Conservation (phyloP, 2,329 filamentous ascomycete species). For the Penicillium crustosum region DNA sequence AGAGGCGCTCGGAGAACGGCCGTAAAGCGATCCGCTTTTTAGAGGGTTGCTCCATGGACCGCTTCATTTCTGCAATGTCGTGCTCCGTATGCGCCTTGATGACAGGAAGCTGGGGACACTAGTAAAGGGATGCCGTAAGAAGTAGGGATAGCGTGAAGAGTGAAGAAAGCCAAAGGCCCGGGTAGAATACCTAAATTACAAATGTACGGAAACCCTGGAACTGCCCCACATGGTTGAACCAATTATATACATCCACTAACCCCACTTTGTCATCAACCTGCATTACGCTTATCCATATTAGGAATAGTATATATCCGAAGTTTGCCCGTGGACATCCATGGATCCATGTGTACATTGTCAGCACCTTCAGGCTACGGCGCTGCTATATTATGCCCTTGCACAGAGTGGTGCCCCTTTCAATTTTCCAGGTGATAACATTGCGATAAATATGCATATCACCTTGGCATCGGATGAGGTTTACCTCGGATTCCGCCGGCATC, state of each 20-base stretch:
- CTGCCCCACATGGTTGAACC: neutral
- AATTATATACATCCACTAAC: neutral
- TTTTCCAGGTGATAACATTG: no score
- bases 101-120: neutral
- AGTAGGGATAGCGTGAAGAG: neutral
- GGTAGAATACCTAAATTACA: no score
- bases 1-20: neutral
- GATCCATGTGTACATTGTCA: no score
- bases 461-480: neutral
- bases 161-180: neutral
- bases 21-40: neutral
- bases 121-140: neutral
- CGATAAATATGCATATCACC: neutral
- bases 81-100: neutral
- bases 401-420: neutral
- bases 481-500: neutral
- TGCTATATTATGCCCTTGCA: no score
- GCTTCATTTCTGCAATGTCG: neutral
- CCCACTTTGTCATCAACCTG: neutral
- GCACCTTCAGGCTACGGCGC: no score
- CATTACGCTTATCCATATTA: neutral
- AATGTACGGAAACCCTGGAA: neutral
- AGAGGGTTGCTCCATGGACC: neutral
- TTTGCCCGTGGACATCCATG: neutral
- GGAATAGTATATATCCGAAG: neutral